A percentile compares a stretch with the other conserved stretches of the same genome.
Evolutionary conservation across 2,329 filamentous ascomycete species (phyloP).

Genomic region (Nectriaceae sp.): DNA sequence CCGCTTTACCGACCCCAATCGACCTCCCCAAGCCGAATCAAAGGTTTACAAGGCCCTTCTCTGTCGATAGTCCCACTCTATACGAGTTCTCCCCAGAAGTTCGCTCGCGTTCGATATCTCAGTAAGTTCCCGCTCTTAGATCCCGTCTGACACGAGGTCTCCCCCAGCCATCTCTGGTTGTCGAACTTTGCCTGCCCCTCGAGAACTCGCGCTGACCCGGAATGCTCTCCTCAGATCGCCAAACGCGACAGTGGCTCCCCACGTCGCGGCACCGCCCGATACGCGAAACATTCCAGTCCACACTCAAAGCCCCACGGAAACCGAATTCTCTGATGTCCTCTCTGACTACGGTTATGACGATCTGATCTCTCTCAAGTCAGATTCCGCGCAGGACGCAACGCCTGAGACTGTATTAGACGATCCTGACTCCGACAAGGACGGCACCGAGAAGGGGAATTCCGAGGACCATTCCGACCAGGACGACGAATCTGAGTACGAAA

Average conservation of each 20-base stretch:
- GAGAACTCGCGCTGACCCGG: constrained; percentile 30
- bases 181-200: constrained; percentile 1
- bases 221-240: constrained; percentile 24
- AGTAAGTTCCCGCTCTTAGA: constrained; percentile 27
- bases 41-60: constrained; percentile 55
- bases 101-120: constrained; percentile 17
- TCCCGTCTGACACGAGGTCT: constrained; percentile 3
- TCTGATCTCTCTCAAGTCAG: constrained; percentile 37
- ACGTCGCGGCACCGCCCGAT: constrained; percentile 21
- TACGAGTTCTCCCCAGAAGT: constrained; percentile 55
- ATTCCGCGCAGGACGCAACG: constrained; percentile 26
- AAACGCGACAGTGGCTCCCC: constrained; percentile 25
- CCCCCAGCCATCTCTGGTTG: background rate
- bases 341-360: constrained; percentile 44
- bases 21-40: constrained; percentile 52
- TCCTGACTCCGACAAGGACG: constrained; percentile 28
- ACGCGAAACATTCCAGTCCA: constrained; percentile 42
- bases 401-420: constrained; percentile 29
- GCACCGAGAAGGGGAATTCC: constrained; percentile 19
- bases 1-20: constrained; percentile 30
- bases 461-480: constrained; percentile 4
- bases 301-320: constrained; percentile 50
- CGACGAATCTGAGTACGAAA: constrained; percentile 18
- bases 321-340: constrained; percentile 42
- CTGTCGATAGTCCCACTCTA: constrained; percentile 62